Evolutionary conservation across 768 basidiomycete species (phyloP), one percentile per base, ranked within the genome.

Genomic region (Goffeauzyma gilvescens): DNA sequence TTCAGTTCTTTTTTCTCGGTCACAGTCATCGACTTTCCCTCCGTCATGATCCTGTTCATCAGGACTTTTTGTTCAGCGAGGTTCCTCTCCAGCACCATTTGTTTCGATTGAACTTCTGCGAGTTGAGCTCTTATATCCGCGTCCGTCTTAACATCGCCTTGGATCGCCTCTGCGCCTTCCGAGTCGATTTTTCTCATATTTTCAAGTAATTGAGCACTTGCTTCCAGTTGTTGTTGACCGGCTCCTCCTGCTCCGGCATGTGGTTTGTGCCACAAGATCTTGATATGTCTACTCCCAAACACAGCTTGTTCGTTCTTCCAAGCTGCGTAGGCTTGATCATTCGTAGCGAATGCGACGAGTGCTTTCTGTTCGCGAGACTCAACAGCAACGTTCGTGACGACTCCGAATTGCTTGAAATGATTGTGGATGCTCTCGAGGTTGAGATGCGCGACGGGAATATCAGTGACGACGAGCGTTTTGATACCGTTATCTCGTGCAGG

Each of bases 221-320:
- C 82, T 12, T 81, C 84, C 45, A 95, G 65, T 68, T 78, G 74
- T 50, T 79, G 72, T 36, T 75, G 67, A 2, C 87, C 87, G 14
- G 68, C 70, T 49, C 75, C 76, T 6, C 87, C 87, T 54, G 87
- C 81, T 0, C 89, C 87, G 41, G 81, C 82, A 75, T 87, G 74
- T 6, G 85, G 86, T 45, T 81, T 72, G 65, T 90, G 85, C 86
- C 89, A 93, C 55, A 90, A 84, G 25, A 93, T 71, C 64, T 89
- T 90, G 51, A 93, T 87, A 60, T 93, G 93, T 38, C 89, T 75
- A 53, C 87, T 89, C 9, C 75, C 76, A 55, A 93, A 93, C 12
- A 93, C 79, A n/a, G 87, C 85, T 49, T 90, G 85, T 62, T 89
- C 82, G 20, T 77, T 76, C 61, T 82, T 83, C 81, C 87, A 86